Percentiles rank a stretch among this genome's conserved stretches.
phyloP scores from a whole-genome alignment of 2,329 filamentous ascomycete genomes.

The Botryotinia convoluta region DNA sequence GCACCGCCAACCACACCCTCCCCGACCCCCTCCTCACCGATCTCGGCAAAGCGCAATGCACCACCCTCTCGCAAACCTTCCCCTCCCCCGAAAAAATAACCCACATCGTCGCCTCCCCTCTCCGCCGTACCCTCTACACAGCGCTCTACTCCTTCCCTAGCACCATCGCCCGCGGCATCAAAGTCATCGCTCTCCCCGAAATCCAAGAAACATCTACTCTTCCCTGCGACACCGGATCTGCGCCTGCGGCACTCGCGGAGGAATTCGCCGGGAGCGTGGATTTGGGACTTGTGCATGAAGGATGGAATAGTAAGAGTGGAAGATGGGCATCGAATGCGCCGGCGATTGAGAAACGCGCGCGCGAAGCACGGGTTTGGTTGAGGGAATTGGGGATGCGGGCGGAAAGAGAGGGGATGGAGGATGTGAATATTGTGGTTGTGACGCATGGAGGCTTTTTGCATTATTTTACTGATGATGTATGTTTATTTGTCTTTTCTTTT shows the following conservation, averaged over 20 bases:
- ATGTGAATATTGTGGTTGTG: slow-evolving; percentile 70
- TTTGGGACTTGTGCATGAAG: not conserved
- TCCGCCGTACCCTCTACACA: slow-evolving; percentile 79
- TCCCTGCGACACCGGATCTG: slow-evolving; percentile 70
- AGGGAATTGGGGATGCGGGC: slow-evolving; percentile 40
- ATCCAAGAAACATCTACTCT: slow-evolving; percentile 74
- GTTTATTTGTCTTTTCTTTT: slow-evolving; percentile 32
- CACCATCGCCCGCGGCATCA: slow-evolving; percentile 42
- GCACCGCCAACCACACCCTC: slow-evolving; percentile 63
- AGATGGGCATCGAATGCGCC: slow-evolving; percentile 35
- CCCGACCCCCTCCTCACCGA: slow-evolving; percentile 77
- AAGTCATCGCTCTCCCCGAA: slow-evolving; percentile 65
- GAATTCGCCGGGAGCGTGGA: slow-evolving; percentile 1
- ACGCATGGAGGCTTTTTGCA: slow-evolving; percentile 83
- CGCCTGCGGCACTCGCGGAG: not conserved
- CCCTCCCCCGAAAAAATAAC: slow-evolving; percentile 63
- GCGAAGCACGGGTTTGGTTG: slow-evolving; percentile 59
- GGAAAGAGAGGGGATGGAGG: slow-evolving; percentile 39
- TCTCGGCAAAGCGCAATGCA: slow-evolving; percentile 74
- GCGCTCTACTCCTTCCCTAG: slow-evolving; percentile 67
- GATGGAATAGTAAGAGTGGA: slow-evolving; percentile 34
- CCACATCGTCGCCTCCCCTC: slow-evolving; percentile 72
- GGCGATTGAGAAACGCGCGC: slow-evolving; percentile 46
- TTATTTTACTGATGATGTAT: slow-evolving; percentile 75
- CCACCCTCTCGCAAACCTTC: slow-evolving; percentile 58